phyloP scores from a whole-genome alignment of 2,329 filamentous ascomycete genomes.

The Paecilomyces variotii region DNA sequence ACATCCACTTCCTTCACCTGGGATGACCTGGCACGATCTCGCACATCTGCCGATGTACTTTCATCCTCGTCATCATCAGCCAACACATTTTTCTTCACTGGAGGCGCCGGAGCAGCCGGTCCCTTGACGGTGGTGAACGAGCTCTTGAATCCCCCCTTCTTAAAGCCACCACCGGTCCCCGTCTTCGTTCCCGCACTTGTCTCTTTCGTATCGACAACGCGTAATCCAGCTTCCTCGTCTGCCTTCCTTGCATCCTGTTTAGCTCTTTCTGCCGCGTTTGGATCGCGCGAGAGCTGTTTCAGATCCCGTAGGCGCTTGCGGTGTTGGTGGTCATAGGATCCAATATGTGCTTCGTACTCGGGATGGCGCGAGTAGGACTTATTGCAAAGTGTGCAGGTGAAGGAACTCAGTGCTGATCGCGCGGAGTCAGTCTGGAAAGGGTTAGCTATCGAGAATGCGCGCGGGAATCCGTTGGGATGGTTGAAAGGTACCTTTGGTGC shows the following conservation, averaged over 20 bases:
- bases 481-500: slow-evolving; percentile 33
- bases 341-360: slow-evolving; percentile 90
- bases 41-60: slow-evolving; percentile 14
- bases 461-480: neutral
- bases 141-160: slow-evolving; percentile 76
- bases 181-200: slow-evolving; percentile 13
- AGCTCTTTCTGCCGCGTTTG: slow-evolving; percentile 35
- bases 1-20: slow-evolving; percentile 41
- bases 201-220: slow-evolving; percentile 26
- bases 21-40: slow-evolving; percentile 8
- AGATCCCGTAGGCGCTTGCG: slow-evolving; percentile 56
- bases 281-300: slow-evolving; percentile 38
- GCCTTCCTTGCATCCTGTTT: slow-evolving; percentile 35
- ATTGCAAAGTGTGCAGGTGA: slow-evolving; percentile 79
- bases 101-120: slow-evolving; percentile 15
- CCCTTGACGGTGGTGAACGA: slow-evolving; percentile 55
- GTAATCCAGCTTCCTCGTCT: slow-evolving; percentile 33
- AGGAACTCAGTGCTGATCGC: slow-evolving; percentile 68
- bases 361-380: slow-evolving; percentile 95
- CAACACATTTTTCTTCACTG: slow-evolving; percentile 34
- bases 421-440: slow-evolving; percentile 49
- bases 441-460: neutral
- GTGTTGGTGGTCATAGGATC: slow-evolving; percentile 91
- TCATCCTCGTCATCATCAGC: slow-evolving; percentile 35
- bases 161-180: slow-evolving; percentile 47